phyloP scores from a whole-genome alignment of 2,329 filamentous ascomycete genomes.

The Phoma sp. region DNA sequence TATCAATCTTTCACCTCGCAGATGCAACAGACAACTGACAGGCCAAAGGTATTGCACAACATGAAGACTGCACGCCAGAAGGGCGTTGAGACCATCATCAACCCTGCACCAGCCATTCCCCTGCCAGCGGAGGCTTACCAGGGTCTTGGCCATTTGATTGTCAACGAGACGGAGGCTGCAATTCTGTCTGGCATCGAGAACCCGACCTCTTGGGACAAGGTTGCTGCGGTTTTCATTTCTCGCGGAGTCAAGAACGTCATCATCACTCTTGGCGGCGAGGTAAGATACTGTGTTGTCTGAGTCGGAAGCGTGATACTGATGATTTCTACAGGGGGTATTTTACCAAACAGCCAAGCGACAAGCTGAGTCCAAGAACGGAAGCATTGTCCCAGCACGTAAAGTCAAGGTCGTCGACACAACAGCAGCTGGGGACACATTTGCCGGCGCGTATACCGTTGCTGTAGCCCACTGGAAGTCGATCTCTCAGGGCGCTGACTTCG shows the following conservation, averaged over 20 bases:
- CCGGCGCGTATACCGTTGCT: slow-evolving; percentile 82
- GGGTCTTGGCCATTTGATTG: slow-evolving; percentile 76
- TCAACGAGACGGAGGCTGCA: slow-evolving; percentile 89
- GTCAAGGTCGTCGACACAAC: slow-evolving; percentile 89
- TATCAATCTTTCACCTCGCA: background rate
- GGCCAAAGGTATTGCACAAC: slow-evolving; percentile 41
- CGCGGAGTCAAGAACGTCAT: slow-evolving; percentile 78
- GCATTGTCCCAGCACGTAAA: slow-evolving; percentile 66
- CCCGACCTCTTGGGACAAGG: slow-evolving; percentile 41
- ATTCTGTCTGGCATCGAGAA: slow-evolving; percentile 66
- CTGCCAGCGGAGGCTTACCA: slow-evolving; percentile 71
- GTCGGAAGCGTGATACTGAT: slow-evolving; percentile 21
- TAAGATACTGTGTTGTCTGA: slow-evolving; percentile 41
- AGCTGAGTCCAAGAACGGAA: slow-evolving; percentile 51
- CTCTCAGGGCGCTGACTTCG: slow-evolving; percentile 50
- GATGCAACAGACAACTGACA: background rate
- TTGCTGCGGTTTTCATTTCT: slow-evolving; percentile 62
- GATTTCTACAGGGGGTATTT: slow-evolving; percentile 43
- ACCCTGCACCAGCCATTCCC: slow-evolving; percentile 75
- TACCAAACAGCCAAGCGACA: slow-evolving; percentile 54
- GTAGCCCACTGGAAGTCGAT: slow-evolving; percentile 61
- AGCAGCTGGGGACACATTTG: slow-evolving; percentile 92
- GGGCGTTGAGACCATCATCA: slow-evolving; percentile 69
- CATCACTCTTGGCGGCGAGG: slow-evolving; percentile 81
- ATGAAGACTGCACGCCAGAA: slow-evolving; percentile 44